A percentile compares a stretch with the other conserved stretches of the same genome.
Conservation (phyloP, 495 filamentous ascomycete species). For the Annulohypoxylon moriforme region DNA sequence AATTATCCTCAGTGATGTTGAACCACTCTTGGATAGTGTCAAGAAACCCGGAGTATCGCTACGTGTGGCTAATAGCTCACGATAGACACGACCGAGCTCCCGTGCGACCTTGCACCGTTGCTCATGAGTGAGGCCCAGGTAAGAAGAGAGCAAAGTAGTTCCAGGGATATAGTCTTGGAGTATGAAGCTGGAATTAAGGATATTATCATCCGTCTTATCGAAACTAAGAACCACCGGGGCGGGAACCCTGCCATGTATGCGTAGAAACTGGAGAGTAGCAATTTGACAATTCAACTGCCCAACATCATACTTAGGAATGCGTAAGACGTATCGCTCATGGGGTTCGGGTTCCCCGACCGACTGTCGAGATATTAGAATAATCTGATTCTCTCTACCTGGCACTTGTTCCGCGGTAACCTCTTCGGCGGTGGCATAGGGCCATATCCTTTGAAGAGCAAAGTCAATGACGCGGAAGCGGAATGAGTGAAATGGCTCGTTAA, state of each 20-base stretch:
- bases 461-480: neutral
- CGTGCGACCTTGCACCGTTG: conserved; percentile 11
- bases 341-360: neutral
- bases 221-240: neutral
- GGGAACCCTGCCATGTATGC: neutral
- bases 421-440: neutral
- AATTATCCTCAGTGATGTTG: neutral
- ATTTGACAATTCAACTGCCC: neutral
- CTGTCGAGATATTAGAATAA: neutral
- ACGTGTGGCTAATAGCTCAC: neutral
- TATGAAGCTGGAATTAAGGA: conserved; percentile 1
- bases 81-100: conserved; percentile 14
- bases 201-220: conserved; percentile 2
- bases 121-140: conserved; percentile 1
- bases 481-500: neutral
- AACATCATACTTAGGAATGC: neutral
- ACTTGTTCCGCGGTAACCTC: neutral
- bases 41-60: neutral
- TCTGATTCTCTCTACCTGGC: neutral
- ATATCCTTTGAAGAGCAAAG: neutral
- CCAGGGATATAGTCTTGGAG: conserved; percentile 18
- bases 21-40: neutral
- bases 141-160: neutral
- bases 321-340: neutral
- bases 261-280: neutral